These are phyloP conservation scores for Ceratocystis alfenasii DNA, from an alignment of 2,329 filamentous ascomycete species.

Conservation along the genomic window DNA sequence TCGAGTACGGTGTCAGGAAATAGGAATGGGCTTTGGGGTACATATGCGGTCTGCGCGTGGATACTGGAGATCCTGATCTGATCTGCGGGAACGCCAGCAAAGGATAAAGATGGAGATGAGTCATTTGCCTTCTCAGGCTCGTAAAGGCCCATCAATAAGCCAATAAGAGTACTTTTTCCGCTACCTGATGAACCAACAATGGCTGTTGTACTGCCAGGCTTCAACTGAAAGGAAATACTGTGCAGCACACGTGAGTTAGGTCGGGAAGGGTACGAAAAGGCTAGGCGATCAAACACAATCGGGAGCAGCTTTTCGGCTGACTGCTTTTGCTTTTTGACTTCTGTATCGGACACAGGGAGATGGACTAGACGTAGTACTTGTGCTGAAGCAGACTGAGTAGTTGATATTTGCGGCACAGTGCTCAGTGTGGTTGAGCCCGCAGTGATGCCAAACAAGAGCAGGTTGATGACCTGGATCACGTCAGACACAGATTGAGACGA, in stretches of 20 bases:
- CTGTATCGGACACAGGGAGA: slow-evolving; percentile 43
- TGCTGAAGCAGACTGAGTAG: slow-evolving; percentile 58
- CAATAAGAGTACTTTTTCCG: slow-evolving; percentile 79
- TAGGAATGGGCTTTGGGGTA: slow-evolving; percentile 59
- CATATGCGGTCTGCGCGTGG: slow-evolving; percentile 51
- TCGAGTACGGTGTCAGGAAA: slow-evolving; percentile 66
- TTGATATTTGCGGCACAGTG: slow-evolving; percentile 69
- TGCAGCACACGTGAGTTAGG: slow-evolving; percentile 44
- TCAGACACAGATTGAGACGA: slow-evolving; percentile 40
- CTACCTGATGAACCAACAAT: slow-evolving; percentile 76
- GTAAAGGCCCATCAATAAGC: slow-evolving; percentile 64
- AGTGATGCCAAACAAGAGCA: slow-evolving; percentile 72
- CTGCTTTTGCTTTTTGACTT: slow-evolving; percentile 42
- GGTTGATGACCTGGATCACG: slow-evolving; percentile 63
- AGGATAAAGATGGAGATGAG: background rate
- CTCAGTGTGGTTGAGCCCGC: slow-evolving; percentile 58
- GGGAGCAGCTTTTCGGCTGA: slow-evolving; percentile 30
- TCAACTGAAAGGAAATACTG: slow-evolving; percentile 53
- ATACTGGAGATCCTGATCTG: slow-evolving; percentile 48
- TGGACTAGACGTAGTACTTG: slow-evolving; percentile 59
- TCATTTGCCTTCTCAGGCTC: slow-evolving; percentile 27
- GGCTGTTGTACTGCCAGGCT: slow-evolving; percentile 53
- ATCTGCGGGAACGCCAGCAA: background rate
- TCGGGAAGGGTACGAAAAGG: slow-evolving; percentile 59
- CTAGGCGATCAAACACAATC: slow-evolving; percentile 42